Base-by-base conservation (phyloP, 192 early-diverging fungal genomes). In the Entomortierella chlamydospora region DNA sequence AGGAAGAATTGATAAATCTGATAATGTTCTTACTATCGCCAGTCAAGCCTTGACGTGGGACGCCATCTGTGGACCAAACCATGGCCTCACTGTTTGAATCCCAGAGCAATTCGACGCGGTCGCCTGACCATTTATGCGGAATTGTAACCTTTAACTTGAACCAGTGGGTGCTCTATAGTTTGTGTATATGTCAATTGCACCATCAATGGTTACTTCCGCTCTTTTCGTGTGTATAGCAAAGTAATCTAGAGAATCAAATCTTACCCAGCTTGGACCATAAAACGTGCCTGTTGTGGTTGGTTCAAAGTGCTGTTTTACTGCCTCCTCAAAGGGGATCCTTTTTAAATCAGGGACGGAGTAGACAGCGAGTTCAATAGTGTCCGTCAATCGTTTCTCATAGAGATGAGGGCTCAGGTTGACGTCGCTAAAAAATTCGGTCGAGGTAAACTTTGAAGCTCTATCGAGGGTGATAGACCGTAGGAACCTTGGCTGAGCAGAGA, bases 31-130 rank as follows among this genome's bases (percentile, higher is more conserved):
- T 79, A 91, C 91, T 78, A 87, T 91, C 94, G 25, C 97, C 96
- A 0, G 97, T 97, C 53, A 99, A 81, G 8, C 97, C 98, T 79
- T 94, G 93, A 25, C 98, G 82, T 1, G 95, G 91, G 54, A 90
- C 71, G 1, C 98, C 96, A 9, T 92, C 86, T 18, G 69, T 85
- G 4, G 93, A 90, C 94, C 95, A 99, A n/a, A 99, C 81, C 84
- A 99, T 83, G 20, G 86, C 96, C 81, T 99, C 97, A 72, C 90
- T 95, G 64, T 84, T 82, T 12, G 96, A 87, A 76, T 99, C 93
- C 84, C 96, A 99, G 22, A 93, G 55, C 22, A 99, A 85, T 39
- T 91, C 85, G n/a, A 99, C 94, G 57, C 90, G 90, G 68, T 95
- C 86, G 45, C 90, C 91, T 13, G 73, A 88, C 76, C 86, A 94